Evolutionary conservation across 305 asterid species (phyloP), one percentile per base, ranked within the genome.

Genomic region (Fraxinus paxiana): DNA sequence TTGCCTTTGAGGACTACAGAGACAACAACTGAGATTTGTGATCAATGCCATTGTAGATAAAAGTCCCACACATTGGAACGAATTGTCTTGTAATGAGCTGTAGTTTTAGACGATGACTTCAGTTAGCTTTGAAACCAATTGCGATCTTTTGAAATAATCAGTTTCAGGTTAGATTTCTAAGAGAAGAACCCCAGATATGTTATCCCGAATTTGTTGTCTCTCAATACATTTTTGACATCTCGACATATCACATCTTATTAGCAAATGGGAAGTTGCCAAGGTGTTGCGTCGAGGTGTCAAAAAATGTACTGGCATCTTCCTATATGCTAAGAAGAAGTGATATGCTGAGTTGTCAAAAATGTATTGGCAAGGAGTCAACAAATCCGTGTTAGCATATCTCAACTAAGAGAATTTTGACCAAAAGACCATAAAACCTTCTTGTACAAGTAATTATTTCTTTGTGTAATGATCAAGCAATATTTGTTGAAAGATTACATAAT

Each of bases 61-160:
- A 94, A 10, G 97, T 96, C 82, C 98, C 98, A 15, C 87, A 83
- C 97, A 94, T 88, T 0, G 98, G 99, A 81, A 96, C 92, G 77
- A 96, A 96, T 79, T 96, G 99, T 77, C 93, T 83, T 15, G 98
- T 96, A 81, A 94, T 92, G 72, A 96, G 97, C 99, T 96, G 95
- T 83, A 87, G 41, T 56, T 5, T 0, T 75, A 33, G 76, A 75
- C 2, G 77, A 38, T 63, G 12, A 74, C 46, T 31, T 78, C 77
- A 78, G 76, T 9, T n/a, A 24, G 28, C 69, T 56, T 71, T 4
- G 28, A 35, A 28, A 54, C 28, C 41, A 35, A 31, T 76, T 22
- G 35, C 35, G 24, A 13, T 26, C 48, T 1, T 77, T 37, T 1
- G 9, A 13, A 26, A 56, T 51, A 65, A 65, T 10, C 34, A 4